Conservation (phyloP, 2,329 filamentous ascomycete species). For the Diplocarpon mali region DNA sequence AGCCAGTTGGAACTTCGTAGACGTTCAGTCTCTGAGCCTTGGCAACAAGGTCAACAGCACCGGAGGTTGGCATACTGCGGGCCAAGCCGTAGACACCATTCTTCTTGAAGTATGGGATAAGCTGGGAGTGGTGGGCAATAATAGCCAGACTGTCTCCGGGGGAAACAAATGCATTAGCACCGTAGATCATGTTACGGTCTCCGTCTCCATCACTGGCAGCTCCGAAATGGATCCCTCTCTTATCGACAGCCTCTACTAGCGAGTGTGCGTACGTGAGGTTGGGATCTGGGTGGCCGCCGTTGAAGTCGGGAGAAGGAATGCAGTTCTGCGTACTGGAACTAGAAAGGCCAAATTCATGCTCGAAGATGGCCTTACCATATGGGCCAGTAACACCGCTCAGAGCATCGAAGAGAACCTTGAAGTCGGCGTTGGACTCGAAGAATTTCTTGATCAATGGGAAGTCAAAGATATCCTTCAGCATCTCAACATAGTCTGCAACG, state of each 20-base stretch:
- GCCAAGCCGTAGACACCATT: conserved; percentile 92
- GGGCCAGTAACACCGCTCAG: conserved; percentile 91
- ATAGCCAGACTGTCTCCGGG: conserved; percentile 96
- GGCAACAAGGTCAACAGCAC: conserved; percentile 89
- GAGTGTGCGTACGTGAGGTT: conserved; percentile 96
- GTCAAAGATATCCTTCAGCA: conserved; percentile 98
- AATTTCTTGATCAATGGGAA: conserved; percentile 93
- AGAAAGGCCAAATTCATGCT: conserved; percentile 79
- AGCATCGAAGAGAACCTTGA: conserved; percentile 94
- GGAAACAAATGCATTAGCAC: conserved; percentile 89
- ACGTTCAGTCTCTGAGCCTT: conserved; percentile 83
- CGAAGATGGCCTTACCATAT: conserved; percentile 90
- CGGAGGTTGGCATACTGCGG: conserved; percentile 94
- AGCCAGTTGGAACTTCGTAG: conserved; percentile 97
- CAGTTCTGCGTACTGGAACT: conserved; percentile 80
- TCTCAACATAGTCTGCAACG: conserved; percentile 79
- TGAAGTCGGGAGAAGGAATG: conserved; percentile 85
- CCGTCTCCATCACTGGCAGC: conserved; percentile 95
- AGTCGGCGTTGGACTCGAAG: conserved; percentile 75
- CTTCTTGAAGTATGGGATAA: conserved; percentile 98
- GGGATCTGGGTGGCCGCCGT: conserved; percentile 92
- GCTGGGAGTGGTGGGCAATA: conserved; percentile 90
- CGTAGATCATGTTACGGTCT: conserved; percentile 99
- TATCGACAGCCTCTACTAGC: conserved; percentile 86
- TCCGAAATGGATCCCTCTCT: conserved; percentile 85